These are phyloP conservation scores for Gypsophila paniculata DNA, from an alignment of 179 eudicot genomes.

Conservation along the genomic window DNA sequence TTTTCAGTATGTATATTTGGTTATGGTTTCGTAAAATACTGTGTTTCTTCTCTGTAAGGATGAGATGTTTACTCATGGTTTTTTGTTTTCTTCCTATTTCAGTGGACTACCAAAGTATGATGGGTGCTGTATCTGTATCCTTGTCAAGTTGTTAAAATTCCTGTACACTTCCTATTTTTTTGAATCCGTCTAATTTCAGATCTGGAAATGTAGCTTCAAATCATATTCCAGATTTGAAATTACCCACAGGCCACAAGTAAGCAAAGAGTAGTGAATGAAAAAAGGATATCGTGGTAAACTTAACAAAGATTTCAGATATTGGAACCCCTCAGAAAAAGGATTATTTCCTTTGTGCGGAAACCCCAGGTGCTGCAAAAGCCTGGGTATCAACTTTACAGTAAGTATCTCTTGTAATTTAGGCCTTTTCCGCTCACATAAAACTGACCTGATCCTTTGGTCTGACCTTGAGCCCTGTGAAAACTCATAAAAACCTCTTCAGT, in stretches of 20 bases:
- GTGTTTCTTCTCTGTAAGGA: slow-evolving; percentile 14
- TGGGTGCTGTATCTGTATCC: slow-evolving; percentile 99
- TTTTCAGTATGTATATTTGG: slow-evolving; percentile 69
- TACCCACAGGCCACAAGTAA: background rate
- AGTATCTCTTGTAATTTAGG: slow-evolving; percentile 28
- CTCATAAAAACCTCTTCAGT: background rate
- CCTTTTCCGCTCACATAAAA: background rate
- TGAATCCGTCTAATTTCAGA: background rate
- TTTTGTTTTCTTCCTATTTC: slow-evolving; percentile 30
- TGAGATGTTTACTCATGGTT: slow-evolving; percentile 25
- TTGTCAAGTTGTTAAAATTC: background rate
- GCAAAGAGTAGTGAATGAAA: background rate
- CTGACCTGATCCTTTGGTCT: background rate
- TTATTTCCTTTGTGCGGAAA: slow-evolving; percentile 96
- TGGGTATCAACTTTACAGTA: slow-evolving; percentile 96
- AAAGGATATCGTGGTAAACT: slow-evolving; percentile 28
- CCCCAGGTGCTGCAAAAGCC: slow-evolving; percentile 95
- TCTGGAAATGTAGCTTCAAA: background rate
- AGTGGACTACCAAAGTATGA: slow-evolving; percentile 97
- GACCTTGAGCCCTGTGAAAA: background rate
- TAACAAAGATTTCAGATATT: slow-evolving; percentile 61
- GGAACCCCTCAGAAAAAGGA: slow-evolving; percentile 98
- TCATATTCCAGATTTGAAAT: too few relatives aligned
- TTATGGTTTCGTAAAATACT: slow-evolving; percentile 13
- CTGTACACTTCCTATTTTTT: slow-evolving; percentile 2